Base-by-base conservation (phyloP, 176 grass and related monocot species). In the Triticum urartu region DNA sequence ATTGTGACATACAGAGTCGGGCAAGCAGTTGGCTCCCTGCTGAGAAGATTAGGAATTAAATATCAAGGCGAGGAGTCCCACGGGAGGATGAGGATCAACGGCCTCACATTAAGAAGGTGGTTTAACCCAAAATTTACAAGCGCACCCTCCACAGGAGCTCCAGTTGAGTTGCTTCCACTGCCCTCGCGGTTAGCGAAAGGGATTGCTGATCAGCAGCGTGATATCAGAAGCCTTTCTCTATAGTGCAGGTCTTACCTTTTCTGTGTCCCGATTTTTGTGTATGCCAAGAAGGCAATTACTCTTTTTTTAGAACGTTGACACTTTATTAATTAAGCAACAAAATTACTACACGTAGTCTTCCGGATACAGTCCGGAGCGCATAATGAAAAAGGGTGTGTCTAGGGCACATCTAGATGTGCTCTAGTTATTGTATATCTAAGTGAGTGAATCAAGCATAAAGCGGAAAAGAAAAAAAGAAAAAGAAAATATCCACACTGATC, bases 11-110 rank as follows among this genome's bases (percentile, higher is more conserved):
- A 9, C 91, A 98, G 96, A 84, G 78, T 95, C 68, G 96, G 96
- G 13, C 96, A 94, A 92, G 88, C 93, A 79, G 81, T 98, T 76
- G 87, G 89, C 62, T 86, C 96, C 36, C 88, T 98, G n/a, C 47
- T 98, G 77, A 88, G 96, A 82, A 95, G 96, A 91, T 75, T 98
- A 81, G 96, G 93, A 73, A 89, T 98, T 87, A 86, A 79, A 71
- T 95, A 98, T 68, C 91, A 95, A 81, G 95, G 95, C 18, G 91
- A 95, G 30, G 93, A 94, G 79, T 98, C 96, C 10, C 88, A 92
- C 38, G 96, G 96, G 58, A 95, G 90, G 81, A 85, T 98, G 85
- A 87, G 86, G 84, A 98, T 98, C 43, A 92, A 82, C 10, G 96
- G 96, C 77, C 90, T 98, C 62, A 83, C 91, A 75, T 73, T 98